phyloP scores from a whole-genome alignment of 169 alveolate species.

The Plasmodium malariae region DNA sequence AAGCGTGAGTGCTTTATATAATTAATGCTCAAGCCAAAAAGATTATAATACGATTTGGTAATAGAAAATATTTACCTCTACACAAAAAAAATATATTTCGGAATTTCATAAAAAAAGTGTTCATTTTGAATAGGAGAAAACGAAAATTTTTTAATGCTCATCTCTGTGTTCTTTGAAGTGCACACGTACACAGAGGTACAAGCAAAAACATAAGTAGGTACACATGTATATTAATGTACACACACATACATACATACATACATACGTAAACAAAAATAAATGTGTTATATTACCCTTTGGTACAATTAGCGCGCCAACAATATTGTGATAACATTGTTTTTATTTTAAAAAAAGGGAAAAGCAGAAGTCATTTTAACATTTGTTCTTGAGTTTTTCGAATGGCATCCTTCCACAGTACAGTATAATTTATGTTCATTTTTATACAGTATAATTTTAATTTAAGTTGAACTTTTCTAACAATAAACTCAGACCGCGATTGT shows the following conservation, averaged over 20 bases:
- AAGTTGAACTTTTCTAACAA: conserved; percentile 45
- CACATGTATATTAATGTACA: not conserved
- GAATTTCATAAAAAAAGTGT: too few species aligned
- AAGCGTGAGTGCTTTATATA: too few species aligned
- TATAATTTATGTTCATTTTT: conserved; percentile 36
- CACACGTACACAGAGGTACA: not conserved
- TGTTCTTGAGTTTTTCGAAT: conserved; percentile 37
- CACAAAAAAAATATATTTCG: too few species aligned
- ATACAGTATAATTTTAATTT: conserved; percentile 60
- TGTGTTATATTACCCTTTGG: not conserved
- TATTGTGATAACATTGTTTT: not conserved
- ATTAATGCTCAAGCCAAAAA: too few species aligned
- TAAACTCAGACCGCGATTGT: conserved; percentile 67
- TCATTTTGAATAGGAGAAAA: too few species aligned
- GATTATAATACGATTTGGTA: too few species aligned
- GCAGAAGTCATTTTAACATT: not conserved
- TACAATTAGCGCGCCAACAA: too few species aligned
- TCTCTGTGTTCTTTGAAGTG: too few species aligned
- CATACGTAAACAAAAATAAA: not conserved
- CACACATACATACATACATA: not conserved
- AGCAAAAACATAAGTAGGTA: not conserved
- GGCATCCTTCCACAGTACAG: conserved; percentile 59
- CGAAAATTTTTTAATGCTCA: too few species aligned
- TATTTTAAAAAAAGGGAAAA: not conserved
- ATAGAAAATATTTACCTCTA: too few species aligned